These are phyloP conservation scores for Aspergillus sp. DNA, from an alignment of 2,329 filamentous ascomycete species.

Conservation along the genomic window DNA sequence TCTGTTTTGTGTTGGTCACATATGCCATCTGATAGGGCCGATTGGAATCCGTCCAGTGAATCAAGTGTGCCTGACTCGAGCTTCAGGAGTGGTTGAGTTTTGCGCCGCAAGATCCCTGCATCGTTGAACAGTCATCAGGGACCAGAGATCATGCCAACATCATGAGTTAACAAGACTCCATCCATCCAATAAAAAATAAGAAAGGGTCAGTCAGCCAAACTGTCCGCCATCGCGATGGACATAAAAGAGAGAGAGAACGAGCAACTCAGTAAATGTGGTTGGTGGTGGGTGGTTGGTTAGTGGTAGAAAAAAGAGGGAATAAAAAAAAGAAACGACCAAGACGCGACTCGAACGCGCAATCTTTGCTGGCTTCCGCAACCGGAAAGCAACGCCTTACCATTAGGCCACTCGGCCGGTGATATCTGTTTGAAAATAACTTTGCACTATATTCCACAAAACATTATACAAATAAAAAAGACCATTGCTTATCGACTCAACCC, in stretches of 20 bases:
- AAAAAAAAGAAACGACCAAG: conserved; percentile 4
- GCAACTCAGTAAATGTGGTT: no score
- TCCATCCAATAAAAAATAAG: background rate
- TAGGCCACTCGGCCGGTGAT: conserved; percentile 10
- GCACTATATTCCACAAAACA: background rate
- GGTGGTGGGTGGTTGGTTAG: background rate
- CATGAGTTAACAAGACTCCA: background rate
- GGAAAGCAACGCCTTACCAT: conserved; percentile 13
- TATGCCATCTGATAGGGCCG: background rate
- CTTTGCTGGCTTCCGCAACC: conserved; percentile 7
- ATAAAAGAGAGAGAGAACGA: no score
- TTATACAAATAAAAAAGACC: no score
- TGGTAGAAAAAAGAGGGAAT: no score
- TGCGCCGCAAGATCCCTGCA: background rate
- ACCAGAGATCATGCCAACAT: background rate
- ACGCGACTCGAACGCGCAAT: conserved; percentile 13
- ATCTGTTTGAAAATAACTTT: background rate
- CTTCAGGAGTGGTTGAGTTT: background rate
- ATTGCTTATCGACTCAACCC: background rate
- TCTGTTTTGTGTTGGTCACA: background rate
- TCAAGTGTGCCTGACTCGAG: background rate
- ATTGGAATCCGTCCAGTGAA: background rate
- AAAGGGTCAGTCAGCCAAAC: no score
- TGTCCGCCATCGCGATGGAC: no score
- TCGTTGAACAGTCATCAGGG: background rate